Evolutionary conservation across 148 eudicot genomes (phyloP).

Genomic region (Rhododendron ferrugineum): DNA sequence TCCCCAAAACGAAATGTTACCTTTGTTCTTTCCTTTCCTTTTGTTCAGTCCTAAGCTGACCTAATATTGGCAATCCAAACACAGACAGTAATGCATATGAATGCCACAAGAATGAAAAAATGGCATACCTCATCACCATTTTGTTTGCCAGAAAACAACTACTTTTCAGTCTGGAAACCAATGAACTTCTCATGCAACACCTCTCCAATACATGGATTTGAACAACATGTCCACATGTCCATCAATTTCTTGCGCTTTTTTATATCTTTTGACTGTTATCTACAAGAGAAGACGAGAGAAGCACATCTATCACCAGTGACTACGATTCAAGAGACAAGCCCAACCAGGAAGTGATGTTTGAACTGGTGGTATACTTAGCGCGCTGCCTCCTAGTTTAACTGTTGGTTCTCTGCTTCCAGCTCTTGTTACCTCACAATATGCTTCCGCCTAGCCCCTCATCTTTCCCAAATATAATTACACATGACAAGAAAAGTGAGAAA

Average conservation of each 20-base stretch:
- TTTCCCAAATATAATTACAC: too few relatives aligned
- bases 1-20: neutral
- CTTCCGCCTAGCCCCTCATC: neutral
- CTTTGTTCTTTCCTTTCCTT: neutral
- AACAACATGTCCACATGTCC: neutral
- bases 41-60: neutral
- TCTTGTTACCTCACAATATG: neutral
- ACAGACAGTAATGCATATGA: too few relatives aligned
- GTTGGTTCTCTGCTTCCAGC: neutral
- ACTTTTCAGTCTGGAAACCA: neutral
- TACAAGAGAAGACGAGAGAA: neutral
- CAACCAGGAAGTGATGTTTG: neutral
- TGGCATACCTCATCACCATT: neutral
- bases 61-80: neutral
- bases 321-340: neutral
- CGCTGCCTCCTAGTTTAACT: neutral
- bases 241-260: neutral
- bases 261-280: neutral
- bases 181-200: neutral
- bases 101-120: neutral
- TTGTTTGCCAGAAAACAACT: neutral
- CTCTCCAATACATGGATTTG: neutral
- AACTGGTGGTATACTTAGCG: neutral
- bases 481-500: neutral
- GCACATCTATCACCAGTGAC: neutral